These are phyloP conservation scores for Periconia sp. DNA, from an alignment of 2,329 filamentous ascomycete genomes.

Conservation along the genomic window DNA sequence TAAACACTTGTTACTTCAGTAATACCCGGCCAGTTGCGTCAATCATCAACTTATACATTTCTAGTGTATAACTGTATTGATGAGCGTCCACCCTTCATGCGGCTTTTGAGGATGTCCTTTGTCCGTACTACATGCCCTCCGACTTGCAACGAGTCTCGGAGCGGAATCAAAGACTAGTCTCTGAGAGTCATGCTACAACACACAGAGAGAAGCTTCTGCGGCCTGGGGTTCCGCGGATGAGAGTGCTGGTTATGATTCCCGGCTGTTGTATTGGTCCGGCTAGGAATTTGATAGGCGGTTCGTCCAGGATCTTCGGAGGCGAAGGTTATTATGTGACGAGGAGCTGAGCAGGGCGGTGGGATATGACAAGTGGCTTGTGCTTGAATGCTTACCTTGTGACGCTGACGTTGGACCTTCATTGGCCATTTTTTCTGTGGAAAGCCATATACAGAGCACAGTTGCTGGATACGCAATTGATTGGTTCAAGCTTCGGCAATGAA, in stretches of 20 bases:
- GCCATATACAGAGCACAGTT: conserved; percentile 11
- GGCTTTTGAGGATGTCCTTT: conserved; percentile 98
- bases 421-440: conserved; percentile 15
- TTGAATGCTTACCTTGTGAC: conserved; percentile 13
- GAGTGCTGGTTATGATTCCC: conserved; percentile 17
- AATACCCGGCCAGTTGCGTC: conserved; percentile 65
- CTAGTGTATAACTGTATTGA: conserved; percentile 54
- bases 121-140: conserved; percentile 74
- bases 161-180: conserved; percentile 96
- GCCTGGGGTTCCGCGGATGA: conserved; percentile 12
- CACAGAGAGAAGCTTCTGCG: conserved; percentile 65
- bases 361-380: conserved; percentile 19
- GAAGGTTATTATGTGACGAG: conserved; percentile 14
- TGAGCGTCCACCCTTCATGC: conserved; percentile 64
- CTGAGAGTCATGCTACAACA: conserved; percentile 78
- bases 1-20: conserved; percentile 50
- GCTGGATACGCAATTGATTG: conserved; percentile 9
- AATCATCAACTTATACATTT: conserved; percentile 62
- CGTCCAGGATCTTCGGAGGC: conserved; percentile 11
- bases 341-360: conserved; percentile 5
- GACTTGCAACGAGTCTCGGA: conserved; percentile 47
- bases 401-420: conserved; percentile 8
- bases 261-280: conserved; percentile 23
- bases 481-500: neutral
- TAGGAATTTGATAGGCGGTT: conserved; percentile 24